phyloP scores from a whole-genome alignment of 1,284 basidiomycete species.

The Pyrrhoderma lamaoense region DNA sequence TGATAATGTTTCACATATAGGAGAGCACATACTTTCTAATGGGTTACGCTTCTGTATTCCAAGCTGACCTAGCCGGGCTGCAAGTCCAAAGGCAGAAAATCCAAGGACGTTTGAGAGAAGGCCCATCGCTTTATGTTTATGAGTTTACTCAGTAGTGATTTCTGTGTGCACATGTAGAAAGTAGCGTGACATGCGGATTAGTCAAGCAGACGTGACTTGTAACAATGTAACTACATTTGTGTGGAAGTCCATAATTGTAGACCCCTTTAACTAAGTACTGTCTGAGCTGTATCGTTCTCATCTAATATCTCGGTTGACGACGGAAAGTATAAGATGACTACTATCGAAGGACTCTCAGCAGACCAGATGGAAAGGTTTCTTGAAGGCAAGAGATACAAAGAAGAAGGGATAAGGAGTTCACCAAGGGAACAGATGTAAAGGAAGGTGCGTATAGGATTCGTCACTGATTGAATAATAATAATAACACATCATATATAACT shows the following conservation, averaged over 20 bases:
- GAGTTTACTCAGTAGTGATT: slow-evolving; percentile 1
- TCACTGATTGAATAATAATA: neutral
- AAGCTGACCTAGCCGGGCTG: slow-evolving; percentile 72
- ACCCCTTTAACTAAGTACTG: too few relatives aligned
- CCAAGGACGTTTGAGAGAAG: slow-evolving; percentile 68
- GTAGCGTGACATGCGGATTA: neutral
- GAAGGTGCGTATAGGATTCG: slow-evolving; percentile 42
- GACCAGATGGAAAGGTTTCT: slow-evolving; percentile 27
- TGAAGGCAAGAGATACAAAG: slow-evolving; percentile 62
- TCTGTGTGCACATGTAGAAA: neutral
- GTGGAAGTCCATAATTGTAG: too few relatives aligned
- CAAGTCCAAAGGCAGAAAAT: slow-evolving; percentile 73
- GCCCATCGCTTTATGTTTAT: slow-evolving; percentile 41
- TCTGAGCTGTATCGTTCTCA: too few relatives aligned
- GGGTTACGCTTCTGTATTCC: slow-evolving; percentile 68
- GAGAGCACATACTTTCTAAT: slow-evolving; percentile 50
- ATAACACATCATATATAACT: neutral
- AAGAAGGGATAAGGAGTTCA: slow-evolving; percentile 71
- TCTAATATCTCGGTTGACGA: too few relatives aligned
- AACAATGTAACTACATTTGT: too few relatives aligned
- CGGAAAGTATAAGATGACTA: slow-evolving; percentile 14
- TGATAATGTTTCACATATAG: neutral
- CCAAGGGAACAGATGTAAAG: slow-evolving; percentile 39
- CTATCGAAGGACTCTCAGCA: slow-evolving; percentile 34
- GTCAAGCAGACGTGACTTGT: neutral